Evolutionary conservation across 75 land plant species (phyloP).

Genomic region (Adiantum capillusveneris): DNA sequence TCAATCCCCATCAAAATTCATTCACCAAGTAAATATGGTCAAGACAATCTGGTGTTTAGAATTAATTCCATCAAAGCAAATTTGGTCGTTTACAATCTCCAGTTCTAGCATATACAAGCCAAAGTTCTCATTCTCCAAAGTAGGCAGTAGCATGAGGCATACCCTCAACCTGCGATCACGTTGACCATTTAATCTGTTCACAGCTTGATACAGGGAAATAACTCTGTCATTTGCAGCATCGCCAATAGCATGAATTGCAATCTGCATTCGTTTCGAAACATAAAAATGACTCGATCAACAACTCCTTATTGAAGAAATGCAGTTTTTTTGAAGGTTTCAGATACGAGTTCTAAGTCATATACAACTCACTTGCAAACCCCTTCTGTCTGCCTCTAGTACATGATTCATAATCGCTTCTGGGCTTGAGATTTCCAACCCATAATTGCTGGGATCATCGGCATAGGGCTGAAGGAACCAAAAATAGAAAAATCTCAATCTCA

Average conservation of each 20-base stretch:
- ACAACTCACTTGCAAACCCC: conserved; percentile 59
- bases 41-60: no score
- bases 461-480: conserved; percentile 47
- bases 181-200: conserved; percentile 41
- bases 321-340: no score
- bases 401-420: conserved; percentile 46
- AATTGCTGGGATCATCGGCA: conserved; percentile 60
- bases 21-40: no score
- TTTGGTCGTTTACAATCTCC: no score
- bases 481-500: no score
- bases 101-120: no score
- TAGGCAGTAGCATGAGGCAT: neutral
- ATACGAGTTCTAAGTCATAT: no score
- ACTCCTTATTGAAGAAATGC: no score
- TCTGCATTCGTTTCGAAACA: conserved; percentile 26
- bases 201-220: conserved; percentile 47
- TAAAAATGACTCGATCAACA: no score
- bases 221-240: conserved; percentile 86
- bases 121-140: no score
- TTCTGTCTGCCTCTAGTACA: conserved; percentile 46
- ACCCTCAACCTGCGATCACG: conserved; percentile 77
- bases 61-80: no score
- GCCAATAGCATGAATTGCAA: conserved; percentile 97
- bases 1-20: no score
- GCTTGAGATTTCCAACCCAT: conserved; percentile 61